Evolutionary conservation across 192 early-diverging fungal species (phyloP), one percentile per base, ranked within the genome.

Genomic region (Coemansia sp.): DNA sequence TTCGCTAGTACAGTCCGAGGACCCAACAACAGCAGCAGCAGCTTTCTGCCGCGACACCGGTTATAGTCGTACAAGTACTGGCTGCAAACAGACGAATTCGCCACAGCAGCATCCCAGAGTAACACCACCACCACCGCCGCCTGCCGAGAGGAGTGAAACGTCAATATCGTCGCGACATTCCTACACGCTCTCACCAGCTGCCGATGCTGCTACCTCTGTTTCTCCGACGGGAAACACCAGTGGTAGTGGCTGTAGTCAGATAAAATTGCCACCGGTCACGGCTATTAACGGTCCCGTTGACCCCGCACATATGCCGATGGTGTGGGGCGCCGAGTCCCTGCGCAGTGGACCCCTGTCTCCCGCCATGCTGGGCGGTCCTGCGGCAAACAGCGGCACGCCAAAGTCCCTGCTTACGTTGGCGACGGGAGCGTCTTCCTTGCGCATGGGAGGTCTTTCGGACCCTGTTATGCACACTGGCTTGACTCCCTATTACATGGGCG

Each of bases 261-360:
- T 91, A n/a, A 84, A 75, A 20, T 71, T 94, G 70, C 93, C 93
- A 35, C 90, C 93, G 15, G 86, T 89, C 5, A 86, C 89, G 14
- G 86, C 87, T 43, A 84, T 92, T 40, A 80, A 76, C 10, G 86
- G 84, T 35, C 87, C 87, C 60, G 70, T 86, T 15, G 64, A 82
- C 53, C 67, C 53, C 15, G 71, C 65, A 6, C 64, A 73, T 31
- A 73, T 78, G 51, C 71, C 76, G 38, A 45, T 25, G 7, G 56
- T 37, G n/a, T 91, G 89, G 89, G 86, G 85, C 29, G 75, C 78
- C 15, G 83, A 82, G 12, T 88, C 90, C 0, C 77, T 93, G 31
- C 86, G 92, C 19, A 87, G 86, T 69, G 92, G 90, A 15, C 89
- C 90, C 1, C 73, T 93, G 37, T 93, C 90, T 29, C 91, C 91